Conservation (phyloP, 768 basidiomycete species). For the Lactarius pseudohatsudake region DNA sequence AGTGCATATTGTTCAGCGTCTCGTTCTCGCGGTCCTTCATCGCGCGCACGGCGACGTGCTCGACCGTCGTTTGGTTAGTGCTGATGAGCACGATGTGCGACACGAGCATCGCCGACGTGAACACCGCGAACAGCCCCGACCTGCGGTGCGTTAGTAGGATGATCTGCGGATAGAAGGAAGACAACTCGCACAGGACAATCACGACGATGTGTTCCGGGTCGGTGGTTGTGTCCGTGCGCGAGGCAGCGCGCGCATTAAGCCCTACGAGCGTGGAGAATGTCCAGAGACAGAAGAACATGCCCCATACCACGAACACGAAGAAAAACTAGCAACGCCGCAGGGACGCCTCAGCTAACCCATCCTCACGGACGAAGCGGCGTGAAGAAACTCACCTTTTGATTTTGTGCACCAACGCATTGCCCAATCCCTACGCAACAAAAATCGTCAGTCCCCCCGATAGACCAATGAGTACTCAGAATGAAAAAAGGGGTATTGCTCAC, state of each 20-base stretch:
- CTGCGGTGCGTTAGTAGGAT: slow-evolving; percentile 39
- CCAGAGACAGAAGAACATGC: slow-evolving; percentile 59
- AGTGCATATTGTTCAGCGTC: slow-evolving; percentile 49
- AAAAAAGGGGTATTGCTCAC: slow-evolving; percentile 42
- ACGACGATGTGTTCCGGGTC: slow-evolving; percentile 73
- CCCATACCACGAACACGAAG: slow-evolving; percentile 73
- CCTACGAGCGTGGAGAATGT: slow-evolving; percentile 59
- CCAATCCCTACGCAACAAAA: slow-evolving; percentile 67
- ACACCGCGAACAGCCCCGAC: slow-evolving; percentile 67
- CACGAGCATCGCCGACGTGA: slow-evolving; percentile 55
- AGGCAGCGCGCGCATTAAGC: slow-evolving; percentile 43
- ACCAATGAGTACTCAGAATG: not conserved
- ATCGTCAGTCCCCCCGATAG: slow-evolving; percentile 7
- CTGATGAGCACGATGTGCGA: slow-evolving; percentile 64
- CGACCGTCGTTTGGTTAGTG: slow-evolving; percentile 75
- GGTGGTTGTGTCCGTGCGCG: slow-evolving; percentile 35
- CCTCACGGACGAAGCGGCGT: not conserved
- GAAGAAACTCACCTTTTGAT: slow-evolving; percentile 66
- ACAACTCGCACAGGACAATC: slow-evolving; percentile 63
- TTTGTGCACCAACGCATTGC: slow-evolving; percentile 89
- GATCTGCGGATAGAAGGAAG: not conserved
- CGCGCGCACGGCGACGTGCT: slow-evolving; percentile 56
- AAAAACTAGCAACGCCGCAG: slow-evolving; percentile 59
- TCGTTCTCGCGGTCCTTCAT: slow-evolving; percentile 66
- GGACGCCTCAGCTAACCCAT: not conserved